These are phyloP conservation scores for Calonectria hawksworthii DNA, from an alignment of 2,329 filamentous ascomycete genomes.

Conservation along the genomic window DNA sequence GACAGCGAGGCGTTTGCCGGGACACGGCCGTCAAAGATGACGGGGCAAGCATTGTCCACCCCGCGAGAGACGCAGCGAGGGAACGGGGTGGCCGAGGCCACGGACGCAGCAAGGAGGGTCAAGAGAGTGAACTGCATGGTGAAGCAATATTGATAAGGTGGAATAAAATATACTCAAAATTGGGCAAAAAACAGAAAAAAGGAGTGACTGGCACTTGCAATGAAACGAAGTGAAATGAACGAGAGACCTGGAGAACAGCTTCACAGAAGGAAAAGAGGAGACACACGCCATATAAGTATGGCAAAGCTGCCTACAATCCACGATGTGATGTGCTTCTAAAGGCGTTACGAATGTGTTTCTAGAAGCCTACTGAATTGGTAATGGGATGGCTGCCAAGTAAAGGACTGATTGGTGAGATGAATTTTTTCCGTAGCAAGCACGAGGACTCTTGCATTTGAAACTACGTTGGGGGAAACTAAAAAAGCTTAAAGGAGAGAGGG, in stretches of 20 bases:
- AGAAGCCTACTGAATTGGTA: not conserved
- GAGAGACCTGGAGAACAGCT: not conserved
- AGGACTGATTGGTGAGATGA: slow-evolving; percentile 15
- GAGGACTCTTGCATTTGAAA: slow-evolving; percentile 1
- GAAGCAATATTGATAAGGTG: not conserved
- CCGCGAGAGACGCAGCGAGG: slow-evolving; percentile 10
- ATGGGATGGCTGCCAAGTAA: not conserved
- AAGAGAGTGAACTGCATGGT: slow-evolving; percentile 37
- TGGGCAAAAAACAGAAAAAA: slow-evolving; percentile 15
- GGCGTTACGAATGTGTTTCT: not conserved
- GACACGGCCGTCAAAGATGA: slow-evolving; percentile 64
- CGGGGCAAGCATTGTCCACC: slow-evolving; percentile 36
- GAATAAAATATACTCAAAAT: slow-evolving; percentile 17
- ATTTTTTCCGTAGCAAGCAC: slow-evolving; percentile 10
- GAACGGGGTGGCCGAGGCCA: slow-evolving; percentile 34
- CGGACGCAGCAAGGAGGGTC: slow-evolving; percentile 33
- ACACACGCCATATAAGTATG: not conserved
- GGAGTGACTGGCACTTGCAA: slow-evolving; percentile 10
- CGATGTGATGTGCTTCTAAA: not conserved
- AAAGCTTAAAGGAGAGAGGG: slow-evolving; percentile 11
- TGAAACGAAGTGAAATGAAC: not conserved
- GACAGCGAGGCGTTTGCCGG: slow-evolving; percentile 53
- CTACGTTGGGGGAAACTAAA: slow-evolving; percentile 3
- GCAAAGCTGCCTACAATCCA: not conserved
- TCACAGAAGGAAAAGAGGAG: not conserved